Conservation (phyloP, 805 yeast species). For the Wickerhamiella cacticola region DNA sequence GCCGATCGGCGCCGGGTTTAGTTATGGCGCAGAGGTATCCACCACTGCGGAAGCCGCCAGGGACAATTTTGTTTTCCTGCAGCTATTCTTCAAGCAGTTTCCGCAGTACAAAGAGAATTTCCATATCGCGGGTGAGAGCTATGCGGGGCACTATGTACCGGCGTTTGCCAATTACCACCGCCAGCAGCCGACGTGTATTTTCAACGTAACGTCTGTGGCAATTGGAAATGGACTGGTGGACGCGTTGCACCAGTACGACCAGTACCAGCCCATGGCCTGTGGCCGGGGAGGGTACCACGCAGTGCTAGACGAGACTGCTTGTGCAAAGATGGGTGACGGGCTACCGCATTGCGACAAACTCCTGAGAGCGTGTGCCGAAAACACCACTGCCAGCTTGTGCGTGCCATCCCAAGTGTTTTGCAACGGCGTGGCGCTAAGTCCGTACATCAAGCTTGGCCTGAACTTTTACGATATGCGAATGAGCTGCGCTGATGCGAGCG, state of each 20-base stretch:
- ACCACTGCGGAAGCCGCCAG: slow-evolving; percentile 52
- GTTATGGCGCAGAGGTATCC: slow-evolving; percentile 39
- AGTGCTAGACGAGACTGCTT: slow-evolving; percentile 64
- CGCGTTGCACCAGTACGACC: too few relatives aligned
- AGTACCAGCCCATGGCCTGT: too few relatives aligned
- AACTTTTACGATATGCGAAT: slow-evolving; percentile 85
- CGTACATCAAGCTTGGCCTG: slow-evolving; percentile 53
- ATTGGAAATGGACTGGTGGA: slow-evolving; percentile 94
- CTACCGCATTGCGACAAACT: slow-evolving; percentile 69
- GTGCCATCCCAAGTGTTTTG: slow-evolving; percentile 43
- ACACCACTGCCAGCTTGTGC: slow-evolving; percentile 53
- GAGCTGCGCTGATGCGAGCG: slow-evolving; percentile 42
- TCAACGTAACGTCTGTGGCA: slow-evolving; percentile 64
- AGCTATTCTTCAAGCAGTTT: slow-evolving; percentile 76
- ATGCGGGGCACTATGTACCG: slow-evolving; percentile 96
- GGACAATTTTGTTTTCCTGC: slow-evolving; percentile 79
- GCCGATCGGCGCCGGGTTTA: slow-evolving; percentile 90
- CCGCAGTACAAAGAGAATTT: slow-evolving; percentile 60
- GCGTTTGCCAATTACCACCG: slow-evolving; percentile 52
- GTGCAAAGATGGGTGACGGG: slow-evolving; percentile 53
- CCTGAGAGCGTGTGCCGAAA: slow-evolving; percentile 64
- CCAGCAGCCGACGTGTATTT: slow-evolving; percentile 48
- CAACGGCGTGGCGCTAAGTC: neutral
- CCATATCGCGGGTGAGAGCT: slow-evolving; percentile 91
- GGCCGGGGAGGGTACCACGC: slow-evolving; percentile 69